Base-by-base conservation (phyloP, 768 basidiomycete species). In the Pleurotus ostreatus region DNA sequence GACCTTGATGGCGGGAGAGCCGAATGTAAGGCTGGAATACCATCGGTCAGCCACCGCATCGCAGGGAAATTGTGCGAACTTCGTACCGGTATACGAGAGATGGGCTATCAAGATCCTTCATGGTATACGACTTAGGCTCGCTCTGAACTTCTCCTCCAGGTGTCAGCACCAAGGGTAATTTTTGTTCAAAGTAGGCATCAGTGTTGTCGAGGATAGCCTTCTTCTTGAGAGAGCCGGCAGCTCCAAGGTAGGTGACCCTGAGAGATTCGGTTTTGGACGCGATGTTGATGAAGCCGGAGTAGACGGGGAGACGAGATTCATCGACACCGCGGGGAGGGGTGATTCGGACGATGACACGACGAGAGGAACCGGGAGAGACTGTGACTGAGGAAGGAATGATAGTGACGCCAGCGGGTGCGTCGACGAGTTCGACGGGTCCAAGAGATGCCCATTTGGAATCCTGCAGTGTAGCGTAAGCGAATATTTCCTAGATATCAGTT, bases 251-350 rank as follows among this genome's bases (percentile, higher is more conserved):
- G 3, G 78, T 71, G 22, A 77, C 72, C 26, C 77, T 71, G 48
- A 70, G 66, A 8, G 62, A 72, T 55, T 78, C 74, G 11, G 64
- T 60, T 6, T 66, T 64, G 30, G 69, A 74, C 43, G 69, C 69
- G 18, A 78, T 61, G 55, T 79, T 71, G 39, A 87, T 80, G 71
- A 76, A 84, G 5, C 84, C 85, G 30, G 81, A 82, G 69, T 78
- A 85, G 55, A 84, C 73, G 18, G 84, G 84, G 67, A 81, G 77
- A 2, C 76, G 71, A 25, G 72, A 65, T 25, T 78, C 70, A 56
- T 81, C 68, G 11, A 75, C 69, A 1, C 48, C 48, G 23, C 39
- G 34, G 20, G 51, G 51, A 53, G 51, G 51, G 37, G 51, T 22
- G 23, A 53, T 40, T 8, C 51, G 37, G 23, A 53, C 39, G 51